Evolutionary conservation across 176 grass and related monocot species (phyloP).

Genomic region (Elymus sibiricus): DNA sequence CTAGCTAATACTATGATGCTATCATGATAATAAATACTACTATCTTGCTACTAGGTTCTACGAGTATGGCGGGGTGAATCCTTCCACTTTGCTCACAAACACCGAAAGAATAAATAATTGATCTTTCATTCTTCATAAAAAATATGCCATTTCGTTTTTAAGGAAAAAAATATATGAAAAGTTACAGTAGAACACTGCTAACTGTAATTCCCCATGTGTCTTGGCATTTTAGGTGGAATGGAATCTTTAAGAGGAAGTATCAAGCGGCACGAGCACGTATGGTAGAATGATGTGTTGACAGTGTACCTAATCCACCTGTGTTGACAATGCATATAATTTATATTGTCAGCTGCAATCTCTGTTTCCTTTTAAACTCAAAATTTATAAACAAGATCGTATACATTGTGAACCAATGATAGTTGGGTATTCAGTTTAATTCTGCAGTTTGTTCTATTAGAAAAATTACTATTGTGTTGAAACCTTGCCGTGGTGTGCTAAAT

Average conservation of each 20-base stretch:
- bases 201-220: not conserved
- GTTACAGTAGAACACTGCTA: not conserved
- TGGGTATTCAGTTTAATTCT: conserved; percentile 32
- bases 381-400: no score
- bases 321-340: no score
- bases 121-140: not conserved
- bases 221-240: conserved; percentile 65
- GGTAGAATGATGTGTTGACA: no score
- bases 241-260: conserved; percentile 93
- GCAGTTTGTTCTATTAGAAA: not conserved
- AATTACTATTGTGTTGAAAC: not conserved
- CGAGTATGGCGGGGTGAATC: conserved; percentile 92
- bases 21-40: conserved; percentile 95
- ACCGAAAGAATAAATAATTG: not conserved
- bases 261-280: conserved; percentile 67
- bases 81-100: conserved; percentile 95
- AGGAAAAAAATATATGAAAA: not conserved
- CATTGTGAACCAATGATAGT: no score
- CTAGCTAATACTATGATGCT: conserved; percentile 15
- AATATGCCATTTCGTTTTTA: not conserved
- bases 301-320: no score
- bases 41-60: conserved; percentile 58
- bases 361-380: no score
- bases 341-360: no score
- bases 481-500: not conserved